Base-by-base conservation (phyloP, 2,329 filamentous ascomycete genomes). In the Colletotrichum incanum region DNA sequence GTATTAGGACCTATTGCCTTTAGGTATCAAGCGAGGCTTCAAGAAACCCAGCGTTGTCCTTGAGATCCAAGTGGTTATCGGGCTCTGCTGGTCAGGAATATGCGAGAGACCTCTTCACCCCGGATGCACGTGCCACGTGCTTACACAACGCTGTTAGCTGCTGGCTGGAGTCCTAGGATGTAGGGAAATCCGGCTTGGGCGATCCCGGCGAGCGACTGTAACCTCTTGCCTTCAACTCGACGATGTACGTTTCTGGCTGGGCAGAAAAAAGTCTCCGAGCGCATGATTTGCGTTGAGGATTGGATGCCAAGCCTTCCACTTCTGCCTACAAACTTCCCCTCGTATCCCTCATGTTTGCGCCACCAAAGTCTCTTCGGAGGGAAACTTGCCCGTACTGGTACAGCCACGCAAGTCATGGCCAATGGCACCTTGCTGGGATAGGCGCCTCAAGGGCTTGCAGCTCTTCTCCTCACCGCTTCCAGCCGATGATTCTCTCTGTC, bases 101-200 rank as follows among this genome's bases (percentile, higher is more conserved):
- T 23, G 28, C 20, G 20, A 23, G 18, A 43, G 41, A n/a, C 14
- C 14, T 31, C 47, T 8, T 55, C 28, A 45, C 54, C 20, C 14
- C 28, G 20, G 11, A 54, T 55, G 59, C 58, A 70, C 59, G 47
- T 54, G 50, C 65, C 70, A 70, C 65, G 60, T 72, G 59, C 64
- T 58, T 49, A 50, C 68, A 37, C 58, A 50, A 67, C 64, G 62
- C 16, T 45, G 64, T 58, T 16, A 56, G 47, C 49, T 62, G 20
- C 64, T 47, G 67, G 41, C 49, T 67, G 23, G 9, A 41, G 23
- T 55, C 31, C 37, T 37, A 5, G 16, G 41, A 16, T 4, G 8
- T 8, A 6, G 45, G 34, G 45, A 60, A 39, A 54, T 20, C 58
- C 55, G 63, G 47, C 63, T 49, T 71, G 55, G 61, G 49, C 64